Evolutionary conservation across 305 asterid genomes (phyloP), one percentile per base, ranked within the genome.

Genomic region (Solanum hybrid): DNA sequence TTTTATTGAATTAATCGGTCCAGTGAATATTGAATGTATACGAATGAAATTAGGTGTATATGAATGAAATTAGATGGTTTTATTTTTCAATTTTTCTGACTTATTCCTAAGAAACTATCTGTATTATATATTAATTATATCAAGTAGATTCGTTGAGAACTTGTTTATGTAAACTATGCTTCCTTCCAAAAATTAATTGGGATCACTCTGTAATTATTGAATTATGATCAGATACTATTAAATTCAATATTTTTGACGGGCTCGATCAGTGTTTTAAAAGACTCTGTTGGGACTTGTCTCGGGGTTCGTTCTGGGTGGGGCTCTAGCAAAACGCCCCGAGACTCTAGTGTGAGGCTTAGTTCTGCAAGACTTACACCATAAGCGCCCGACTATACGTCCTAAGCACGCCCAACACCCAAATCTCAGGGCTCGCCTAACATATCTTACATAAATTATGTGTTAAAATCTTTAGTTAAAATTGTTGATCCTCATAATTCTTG

Each of bases 231-330:
- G 64, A 16, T 51, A 16, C 8, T 51, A 51, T 51, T 51, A 51
- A 51, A 51, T 51, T 16, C 3, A 51, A 51, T 16, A 51, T 14
- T 16, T 51, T 51, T 51, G 22, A 16, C 0, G 3, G 8, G 64
- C 8, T 51, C 1, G 4, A 51, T 51, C 1, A 51, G 64, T 51
- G n/a, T 51, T 51, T 6, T 46, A 51, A 51, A 51, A 5, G 22
- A 51, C 1, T 13, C 3, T 16, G 64, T 5, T 14, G 64, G 8
- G 0, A 51, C 8, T 51, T 51, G 64, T 5, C 22, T 51, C 3
- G n/a, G 0, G 3, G 8, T 0, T 51, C 3, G 1, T 14, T 16
- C 1, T 0, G 64, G 3, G 64, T 2, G 22, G 22, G n/a, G 8
- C 64, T 51, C 0, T 51, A 51, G 64, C 8, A 46, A 46, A 14